phyloP scores from a whole-genome alignment of 768 basidiomycete genomes.

The Russula virescens region DNA sequence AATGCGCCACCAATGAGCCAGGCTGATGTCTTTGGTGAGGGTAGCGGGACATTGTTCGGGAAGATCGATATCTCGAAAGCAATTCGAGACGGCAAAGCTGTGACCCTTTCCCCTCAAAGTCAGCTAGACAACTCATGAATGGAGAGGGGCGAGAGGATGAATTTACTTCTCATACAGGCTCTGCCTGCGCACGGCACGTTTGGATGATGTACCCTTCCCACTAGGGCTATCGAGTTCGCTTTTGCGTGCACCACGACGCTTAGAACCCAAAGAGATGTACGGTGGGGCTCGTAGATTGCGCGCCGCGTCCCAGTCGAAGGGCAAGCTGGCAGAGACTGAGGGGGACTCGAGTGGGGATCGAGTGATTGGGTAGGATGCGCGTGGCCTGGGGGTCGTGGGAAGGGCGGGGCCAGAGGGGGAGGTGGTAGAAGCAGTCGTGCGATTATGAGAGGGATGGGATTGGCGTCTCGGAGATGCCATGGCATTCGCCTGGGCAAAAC shows the following conservation, averaged over 20 bases:
- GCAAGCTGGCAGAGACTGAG: constrained; percentile 67
- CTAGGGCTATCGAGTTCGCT: constrained; percentile 31
- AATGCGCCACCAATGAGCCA: constrained; percentile 56
- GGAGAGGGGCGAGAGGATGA: constrained; percentile 1
- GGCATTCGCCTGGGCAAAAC: constrained; percentile 45
- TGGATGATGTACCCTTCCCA: constrained; percentile 37
- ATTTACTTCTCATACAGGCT: constrained; percentile 54
- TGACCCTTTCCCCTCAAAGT: constrained; percentile 39
- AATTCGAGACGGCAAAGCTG: constrained; percentile 62
- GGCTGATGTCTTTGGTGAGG: constrained; percentile 59
- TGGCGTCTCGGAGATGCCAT: constrained; percentile 37
- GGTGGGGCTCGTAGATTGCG: constrained; percentile 65
- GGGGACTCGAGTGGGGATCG: constrained; percentile 59
- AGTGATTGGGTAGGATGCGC: constrained; percentile 44
- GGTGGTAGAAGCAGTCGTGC: constrained; percentile 30
- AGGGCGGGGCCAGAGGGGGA: constrained; percentile 26
- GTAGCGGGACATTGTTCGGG: constrained; percentile 74
- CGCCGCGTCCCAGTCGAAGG: constrained; percentile 87
- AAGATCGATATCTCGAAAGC: constrained; percentile 78
- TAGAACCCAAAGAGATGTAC: constrained; percentile 55
- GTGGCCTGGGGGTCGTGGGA: constrained; percentile 41
- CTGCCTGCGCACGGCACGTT: constrained; percentile 59
- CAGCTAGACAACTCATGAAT: constrained; percentile 5
- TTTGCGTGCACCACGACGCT: constrained; percentile 39
- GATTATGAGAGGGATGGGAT: constrained; percentile 10